Percentiles rank a stretch among this genome's conserved stretches.
phyloP scores from a whole-genome alignment of 805 yeast genomes.

The Barnettozyma wickerhamii region DNA sequence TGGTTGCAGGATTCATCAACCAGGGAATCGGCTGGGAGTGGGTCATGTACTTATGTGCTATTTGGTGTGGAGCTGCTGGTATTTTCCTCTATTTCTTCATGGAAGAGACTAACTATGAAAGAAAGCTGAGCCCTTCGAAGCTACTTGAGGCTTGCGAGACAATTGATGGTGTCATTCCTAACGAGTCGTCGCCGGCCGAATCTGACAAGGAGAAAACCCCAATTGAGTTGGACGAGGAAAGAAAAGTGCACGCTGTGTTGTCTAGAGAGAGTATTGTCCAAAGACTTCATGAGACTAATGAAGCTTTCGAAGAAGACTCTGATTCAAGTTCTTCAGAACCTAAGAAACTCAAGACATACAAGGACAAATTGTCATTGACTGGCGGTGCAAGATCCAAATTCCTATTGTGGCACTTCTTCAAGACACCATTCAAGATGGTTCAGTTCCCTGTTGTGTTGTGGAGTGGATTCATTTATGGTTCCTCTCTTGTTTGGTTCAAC shows the following conservation, averaged over 20 bases:
- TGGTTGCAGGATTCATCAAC: slow-evolving; percentile 54
- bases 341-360: slow-evolving; percentile 33
- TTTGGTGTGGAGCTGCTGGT: slow-evolving; percentile 39
- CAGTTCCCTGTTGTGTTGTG: slow-evolving; percentile 53
- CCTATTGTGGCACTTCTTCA: slow-evolving; percentile 27
- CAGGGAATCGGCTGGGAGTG: slow-evolving; percentile 48
- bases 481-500: slow-evolving; percentile 44
- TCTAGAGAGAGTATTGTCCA: slow-evolving; percentile 17
- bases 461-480: slow-evolving; percentile 52
- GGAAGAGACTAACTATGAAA: slow-evolving; percentile 53
- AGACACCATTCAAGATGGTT: slow-evolving; percentile 37
- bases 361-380: slow-evolving; percentile 40
- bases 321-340: too few species aligned
- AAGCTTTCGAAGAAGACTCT: slow-evolving; percentile 28
- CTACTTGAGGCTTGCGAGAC: slow-evolving; percentile 8
- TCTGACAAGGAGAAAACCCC: slow-evolving; percentile 6
- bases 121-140: slow-evolving; percentile 20
- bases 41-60: slow-evolving; percentile 47
- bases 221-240: slow-evolving; percentile 15
- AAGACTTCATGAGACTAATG: slow-evolving; percentile 20
- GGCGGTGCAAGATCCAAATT: slow-evolving; percentile 32
- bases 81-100: slow-evolving; percentile 38
- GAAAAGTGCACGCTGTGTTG: slow-evolving; percentile 8
- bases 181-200: background rate
- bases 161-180: slow-evolving; percentile 12